Base-by-base conservation (phyloP, 202 grass and related monocot genomes). In the Setaria italica region DNA sequence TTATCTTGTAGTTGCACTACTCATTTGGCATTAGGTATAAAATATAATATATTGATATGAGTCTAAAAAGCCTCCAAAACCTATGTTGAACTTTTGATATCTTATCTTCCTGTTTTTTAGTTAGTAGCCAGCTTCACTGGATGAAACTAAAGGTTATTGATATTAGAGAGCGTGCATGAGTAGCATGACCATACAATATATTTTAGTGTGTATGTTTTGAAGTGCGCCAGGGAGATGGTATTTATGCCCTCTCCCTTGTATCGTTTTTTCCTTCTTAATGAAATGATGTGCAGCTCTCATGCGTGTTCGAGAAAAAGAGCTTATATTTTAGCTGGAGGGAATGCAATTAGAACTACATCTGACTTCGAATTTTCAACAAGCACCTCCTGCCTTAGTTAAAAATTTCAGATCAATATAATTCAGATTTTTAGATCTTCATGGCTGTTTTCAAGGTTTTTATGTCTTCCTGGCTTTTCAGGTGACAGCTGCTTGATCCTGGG, bases 401-500 rank as follows among this genome's bases (percentile, higher is more conserved):
- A 55, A 11, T 29, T 42, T 33, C 9, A 34, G 50, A 3, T 32
- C 13, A 39, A 80, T 66, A 43, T 65, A 55, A 2, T 79, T 30
- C 30, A 8, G 3, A 4, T 85, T 60, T n/a, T 77, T 78, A 45
- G 43, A 78, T 78, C 54, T 49, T 11, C 59, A 80, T 85, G 30
- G 8, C 29, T 29, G 12, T 35, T 77, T 63, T 55, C 41, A 46
- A 4, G 75, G 75, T 80, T 71, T 83, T 83, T 46, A 77, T 47
- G 79, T 76, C 88, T 77, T 78, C 58, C 54, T 75, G 33, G 34
- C 13, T 11, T 83, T 87, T 48, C 88, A 99, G 93, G 80, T 80
- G 88, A 93, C 74, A 83, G 84, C 29, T 91, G 88, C 76, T 94
- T 99, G 79, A 91, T 99, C 90, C 76, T 99, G 73, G 96, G 96